These are phyloP conservation scores for Candida tammaniensis DNA, from an alignment of 805 yeast genomes.

Conservation along the genomic window DNA sequence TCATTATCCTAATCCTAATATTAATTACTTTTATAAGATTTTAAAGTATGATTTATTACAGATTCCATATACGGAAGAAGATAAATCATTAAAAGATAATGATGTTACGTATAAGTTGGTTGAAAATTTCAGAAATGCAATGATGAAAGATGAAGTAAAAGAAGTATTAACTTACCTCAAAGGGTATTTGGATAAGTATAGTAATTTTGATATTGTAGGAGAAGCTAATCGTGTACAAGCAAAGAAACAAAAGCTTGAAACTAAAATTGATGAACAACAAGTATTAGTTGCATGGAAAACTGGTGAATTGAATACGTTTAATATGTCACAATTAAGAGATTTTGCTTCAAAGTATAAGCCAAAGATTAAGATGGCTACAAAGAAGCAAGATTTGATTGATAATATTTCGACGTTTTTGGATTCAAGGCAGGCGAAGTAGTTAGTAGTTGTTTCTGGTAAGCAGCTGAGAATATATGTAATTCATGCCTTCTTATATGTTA, in stretches of 20 bases:
- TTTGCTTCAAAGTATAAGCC: conserved; percentile 35
- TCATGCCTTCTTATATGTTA: no score
- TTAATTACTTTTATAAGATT: conserved; percentile 64
- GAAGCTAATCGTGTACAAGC: background rate
- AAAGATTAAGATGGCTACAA: conserved; percentile 32
- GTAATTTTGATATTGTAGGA: conserved; percentile 2
- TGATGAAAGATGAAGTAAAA: conserved; percentile 5
- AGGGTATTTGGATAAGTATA: conserved; percentile 10
- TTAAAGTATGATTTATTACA: conserved; percentile 68
- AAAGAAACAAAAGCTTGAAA: conserved; percentile 10
- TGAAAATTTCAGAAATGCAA: conserved; percentile 5
- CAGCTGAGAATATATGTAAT: no score
- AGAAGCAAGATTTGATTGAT: conserved; percentile 42
- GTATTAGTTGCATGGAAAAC: conserved; percentile 43
- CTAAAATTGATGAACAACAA: conserved; percentile 35
- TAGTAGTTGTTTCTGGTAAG: no score
- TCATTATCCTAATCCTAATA: conserved; percentile 60
- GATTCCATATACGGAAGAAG: conserved; percentile 18
- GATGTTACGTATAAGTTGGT: conserved; percentile 18
- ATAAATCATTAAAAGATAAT: conserved; percentile 9
- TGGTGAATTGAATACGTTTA: conserved; percentile 31
- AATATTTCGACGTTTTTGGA: conserved; percentile 36
- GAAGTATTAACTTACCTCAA: conserved; percentile 13
- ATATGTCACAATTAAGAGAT: conserved; percentile 41
- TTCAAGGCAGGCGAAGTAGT: conserved; percentile 12